Percentiles rank a stretch among this genome's conserved stretches.
phyloP scores from a whole-genome alignment of 2,329 filamentous ascomycete species.

The Cladosporium austrohemisphaericum region DNA sequence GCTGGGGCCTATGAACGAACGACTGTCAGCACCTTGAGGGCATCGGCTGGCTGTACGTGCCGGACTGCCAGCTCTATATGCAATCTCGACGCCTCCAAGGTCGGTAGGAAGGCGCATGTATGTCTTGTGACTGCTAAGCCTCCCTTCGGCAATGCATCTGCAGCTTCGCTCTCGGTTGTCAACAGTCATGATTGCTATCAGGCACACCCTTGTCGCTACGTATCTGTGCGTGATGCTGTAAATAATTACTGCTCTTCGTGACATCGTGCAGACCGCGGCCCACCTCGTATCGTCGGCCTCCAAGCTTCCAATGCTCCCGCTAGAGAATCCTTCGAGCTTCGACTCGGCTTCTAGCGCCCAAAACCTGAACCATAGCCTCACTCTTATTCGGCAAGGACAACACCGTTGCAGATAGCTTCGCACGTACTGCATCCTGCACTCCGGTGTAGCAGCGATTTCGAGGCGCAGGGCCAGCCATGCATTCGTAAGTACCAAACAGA shows the following conservation, averaged over 20 bases:
- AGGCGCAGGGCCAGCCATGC: not conserved
- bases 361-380: not conserved
- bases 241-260: too few relatives aligned
- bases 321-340: conserved; percentile 5
- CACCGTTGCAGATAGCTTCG: not conserved
- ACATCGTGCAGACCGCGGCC: too few relatives aligned
- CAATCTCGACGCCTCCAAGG: not conserved
- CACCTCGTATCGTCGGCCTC: too few relatives aligned
- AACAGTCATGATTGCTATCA: too few relatives aligned
- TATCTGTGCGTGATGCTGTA: too few relatives aligned
- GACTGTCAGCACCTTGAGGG: too few relatives aligned
- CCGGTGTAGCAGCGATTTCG: conserved; percentile 7
- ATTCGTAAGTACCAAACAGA: too few relatives aligned
- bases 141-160: not conserved
- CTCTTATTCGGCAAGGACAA: not conserved
- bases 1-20: too few relatives aligned
- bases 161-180: not conserved
- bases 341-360: conserved; percentile 9
- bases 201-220: too few relatives aligned
- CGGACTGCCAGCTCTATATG: conserved; percentile 1
- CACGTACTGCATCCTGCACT: not conserved
- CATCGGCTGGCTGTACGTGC: not conserved
- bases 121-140: conserved; percentile 10
- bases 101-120: not conserved
- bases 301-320: not conserved